These are phyloP conservation scores for Fusarium sp. DNA, from an alignment of 2,329 filamentous ascomycete species.

Conservation along the genomic window DNA sequence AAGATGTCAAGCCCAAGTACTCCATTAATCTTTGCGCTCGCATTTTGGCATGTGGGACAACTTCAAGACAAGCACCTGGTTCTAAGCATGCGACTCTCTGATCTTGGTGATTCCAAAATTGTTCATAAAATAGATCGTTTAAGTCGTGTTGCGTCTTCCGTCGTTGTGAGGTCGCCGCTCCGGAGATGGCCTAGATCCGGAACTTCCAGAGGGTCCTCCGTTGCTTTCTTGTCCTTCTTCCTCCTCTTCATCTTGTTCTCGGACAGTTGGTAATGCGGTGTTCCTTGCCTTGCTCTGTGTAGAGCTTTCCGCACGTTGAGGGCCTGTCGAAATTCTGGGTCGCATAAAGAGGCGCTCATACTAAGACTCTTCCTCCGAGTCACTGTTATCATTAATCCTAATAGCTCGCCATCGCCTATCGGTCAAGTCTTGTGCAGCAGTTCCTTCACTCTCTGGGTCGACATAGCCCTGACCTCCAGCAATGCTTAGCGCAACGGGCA, in stretches of 20 bases:
- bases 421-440: constrained; percentile 88
- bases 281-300: not conserved
- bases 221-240: not conserved
- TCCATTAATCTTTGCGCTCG: not conserved
- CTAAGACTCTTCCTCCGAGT: constrained; percentile 74
- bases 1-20: not conserved
- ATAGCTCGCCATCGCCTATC: constrained; percentile 81
- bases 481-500: constrained; percentile 89
- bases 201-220: not conserved
- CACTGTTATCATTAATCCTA: constrained; percentile 77
- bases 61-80: not conserved
- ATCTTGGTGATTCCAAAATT: not conserved
- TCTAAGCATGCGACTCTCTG: not conserved
- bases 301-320: not conserved
- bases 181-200: not conserved
- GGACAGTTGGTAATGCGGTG: not conserved
- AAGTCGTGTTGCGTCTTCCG: not conserved
- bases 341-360: constrained; percentile 3
- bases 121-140: not conserved
- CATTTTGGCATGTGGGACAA: not conserved
- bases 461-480: constrained; percentile 88
- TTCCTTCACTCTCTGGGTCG: constrained; percentile 87
- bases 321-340: not conserved
- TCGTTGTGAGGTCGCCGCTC: not conserved
- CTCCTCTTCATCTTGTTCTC: not conserved